phyloP scores from a whole-genome alignment of 2,329 filamentous ascomycete genomes.

The Byssochlamys sp. region DNA sequence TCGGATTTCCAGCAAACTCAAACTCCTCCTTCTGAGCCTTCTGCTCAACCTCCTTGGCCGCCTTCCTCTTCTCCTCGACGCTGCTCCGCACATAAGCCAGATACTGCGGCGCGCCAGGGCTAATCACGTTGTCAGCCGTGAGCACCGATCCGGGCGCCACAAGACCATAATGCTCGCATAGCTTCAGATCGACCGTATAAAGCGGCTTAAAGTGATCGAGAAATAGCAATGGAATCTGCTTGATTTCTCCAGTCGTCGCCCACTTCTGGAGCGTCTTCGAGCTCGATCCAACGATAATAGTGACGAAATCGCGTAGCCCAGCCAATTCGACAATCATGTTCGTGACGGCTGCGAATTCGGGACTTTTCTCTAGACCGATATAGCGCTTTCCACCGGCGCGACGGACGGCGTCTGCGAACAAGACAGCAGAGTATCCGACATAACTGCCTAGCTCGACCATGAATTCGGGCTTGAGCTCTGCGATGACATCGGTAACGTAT shows the following conservation, averaged over 20 bases:
- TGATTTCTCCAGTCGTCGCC: constrained; percentile 16
- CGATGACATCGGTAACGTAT: constrained; percentile 57
- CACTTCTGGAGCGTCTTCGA: constrained; percentile 21
- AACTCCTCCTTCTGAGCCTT: constrained; percentile 17
- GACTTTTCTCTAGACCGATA: constrained; percentile 30
- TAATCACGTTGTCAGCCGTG: constrained; percentile 32
- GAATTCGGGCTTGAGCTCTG: constrained; percentile 35
- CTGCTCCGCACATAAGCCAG: constrained; percentile 25
- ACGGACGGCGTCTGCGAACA: constrained; percentile 18
- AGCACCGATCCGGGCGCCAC: constrained; percentile 22
- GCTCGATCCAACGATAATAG: constrained; percentile 25
- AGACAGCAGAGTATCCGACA: constrained; percentile 28
- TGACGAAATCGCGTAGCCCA: constrained; percentile 23
- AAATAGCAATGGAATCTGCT: constrained; percentile 27
- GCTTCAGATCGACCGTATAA: constrained; percentile 28
- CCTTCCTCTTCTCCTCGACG: constrained; percentile 51
- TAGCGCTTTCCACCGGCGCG: constrained; percentile 16
- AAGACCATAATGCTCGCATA: constrained; percentile 25
- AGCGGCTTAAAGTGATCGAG: constrained; percentile 28
- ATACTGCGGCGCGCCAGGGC: constrained; percentile 34
- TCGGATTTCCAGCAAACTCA: constrained; percentile 47
- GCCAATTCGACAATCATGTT: constrained; percentile 25
- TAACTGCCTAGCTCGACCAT: constrained; percentile 30
- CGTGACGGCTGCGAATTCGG: constrained; percentile 20
- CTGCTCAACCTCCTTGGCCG: constrained; percentile 20